A percentile compares a stretch with the other conserved stretches of the same genome.
Conservation (phyloP, 1,284 basidiomycete species). For the Anthracocystis panici-leucophaei region DNA sequence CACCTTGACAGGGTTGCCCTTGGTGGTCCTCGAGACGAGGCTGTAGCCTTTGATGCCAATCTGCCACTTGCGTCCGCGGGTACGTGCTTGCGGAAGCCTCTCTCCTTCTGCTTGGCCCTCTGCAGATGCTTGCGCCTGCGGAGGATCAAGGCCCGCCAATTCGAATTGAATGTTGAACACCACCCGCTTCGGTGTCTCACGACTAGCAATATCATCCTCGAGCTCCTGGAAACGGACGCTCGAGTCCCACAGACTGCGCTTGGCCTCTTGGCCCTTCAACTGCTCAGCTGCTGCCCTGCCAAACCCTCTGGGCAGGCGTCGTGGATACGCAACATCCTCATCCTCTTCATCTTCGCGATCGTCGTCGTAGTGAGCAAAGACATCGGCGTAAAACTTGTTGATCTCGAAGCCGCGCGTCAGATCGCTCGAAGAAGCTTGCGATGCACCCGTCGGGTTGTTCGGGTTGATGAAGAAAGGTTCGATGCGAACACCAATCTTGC, state of each 20-base stretch:
- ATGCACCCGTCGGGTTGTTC: slow-evolving; percentile 72
- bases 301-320: slow-evolving; percentile 28
- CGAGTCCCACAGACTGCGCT: slow-evolving; percentile 55
- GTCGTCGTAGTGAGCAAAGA: slow-evolving; percentile 65
- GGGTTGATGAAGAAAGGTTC: slow-evolving; percentile 93
- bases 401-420: slow-evolving; percentile 75
- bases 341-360: slow-evolving; percentile 50
- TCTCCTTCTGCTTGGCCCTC: slow-evolving; percentile 22
- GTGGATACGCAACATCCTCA: slow-evolving; percentile 5
- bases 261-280: slow-evolving; percentile 39
- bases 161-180: slow-evolving; percentile 85
- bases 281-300: slow-evolving; percentile 33
- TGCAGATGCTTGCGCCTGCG: slow-evolving; percentile 5
- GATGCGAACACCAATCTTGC: slow-evolving; percentile 82
- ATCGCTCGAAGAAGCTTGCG: slow-evolving; percentile 19
- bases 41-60: slow-evolving; percentile 88
- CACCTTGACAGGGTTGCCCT: slow-evolving; percentile 62
- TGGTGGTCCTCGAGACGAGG: slow-evolving; percentile 45
- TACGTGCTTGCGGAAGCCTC: slow-evolving; percentile 56
- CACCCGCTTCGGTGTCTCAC: slow-evolving; percentile 86
- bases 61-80: slow-evolving; percentile 75
- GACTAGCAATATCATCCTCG: slow-evolving; percentile 62
- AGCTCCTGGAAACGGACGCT: slow-evolving; percentile 62
- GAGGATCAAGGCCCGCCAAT: slow-evolving; percentile 73
- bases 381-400: slow-evolving; percentile 77